Percentiles rank a stretch among this genome's conserved stretches.
These are phyloP conservation scores for Orychophragmus violaceus DNA, from an alignment of 345 rosid species.

Conservation along the genomic window DNA sequence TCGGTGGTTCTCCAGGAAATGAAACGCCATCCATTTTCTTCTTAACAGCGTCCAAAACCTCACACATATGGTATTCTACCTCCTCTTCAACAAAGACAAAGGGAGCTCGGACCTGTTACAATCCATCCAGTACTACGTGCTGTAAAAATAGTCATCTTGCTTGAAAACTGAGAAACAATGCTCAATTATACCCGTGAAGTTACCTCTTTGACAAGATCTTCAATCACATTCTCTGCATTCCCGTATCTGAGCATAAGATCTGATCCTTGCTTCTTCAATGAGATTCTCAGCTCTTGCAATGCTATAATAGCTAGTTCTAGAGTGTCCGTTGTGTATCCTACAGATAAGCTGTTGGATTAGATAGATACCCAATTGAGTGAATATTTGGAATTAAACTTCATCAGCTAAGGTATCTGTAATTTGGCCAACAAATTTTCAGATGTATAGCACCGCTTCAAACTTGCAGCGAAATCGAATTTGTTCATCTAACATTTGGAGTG, in stretches of 20 bases:
- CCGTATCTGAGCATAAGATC: constrained; percentile 80
- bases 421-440: no score
- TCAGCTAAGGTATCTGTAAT: neutral
- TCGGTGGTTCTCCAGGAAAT: constrained; percentile 26
- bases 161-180: neutral
- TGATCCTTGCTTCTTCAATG: constrained; percentile 56
- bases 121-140: neutral
- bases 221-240: constrained; percentile 52
- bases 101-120: constrained; percentile 59
- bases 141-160: constrained; percentile 1
- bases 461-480: neutral
- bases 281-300: constrained; percentile 51
- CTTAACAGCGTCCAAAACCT: constrained; percentile 37
- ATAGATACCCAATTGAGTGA: neutral
- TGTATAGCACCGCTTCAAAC: neutral
- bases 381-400: neutral
- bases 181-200: neutral
- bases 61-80: constrained; percentile 55
- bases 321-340: constrained; percentile 72
- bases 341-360: constrained; percentile 9
- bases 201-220: constrained; percentile 61
- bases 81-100: constrained; percentile 64
- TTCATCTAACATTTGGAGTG: neutral
- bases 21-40: constrained; percentile 27
- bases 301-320: constrained; percentile 65